Conservation (phyloP, 108 stramenopile species). For the Nitzschia sp. region DNA sequence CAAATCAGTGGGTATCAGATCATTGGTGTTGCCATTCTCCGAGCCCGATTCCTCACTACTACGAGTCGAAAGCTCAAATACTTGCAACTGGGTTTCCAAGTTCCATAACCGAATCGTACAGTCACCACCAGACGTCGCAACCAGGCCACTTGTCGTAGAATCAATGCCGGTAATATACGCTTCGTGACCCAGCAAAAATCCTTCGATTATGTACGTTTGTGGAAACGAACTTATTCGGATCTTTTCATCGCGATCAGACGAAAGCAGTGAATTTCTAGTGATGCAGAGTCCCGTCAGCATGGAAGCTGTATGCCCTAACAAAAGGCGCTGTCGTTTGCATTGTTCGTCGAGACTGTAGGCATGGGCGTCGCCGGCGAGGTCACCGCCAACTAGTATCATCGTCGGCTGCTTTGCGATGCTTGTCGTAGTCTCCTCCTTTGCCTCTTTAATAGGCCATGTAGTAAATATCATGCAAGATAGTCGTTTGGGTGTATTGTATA, state of each 20-base stretch:
- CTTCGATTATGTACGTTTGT: conserved; percentile 57
- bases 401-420: neutral
- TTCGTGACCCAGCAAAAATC: conserved; percentile 77
- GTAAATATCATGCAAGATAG: conserved; percentile 51
- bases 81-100: conserved; percentile 37
- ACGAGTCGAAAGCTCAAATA: conserved; percentile 38
- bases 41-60: neutral
- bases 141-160: conserved; percentile 9
- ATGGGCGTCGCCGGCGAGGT: conserved; percentile 77
- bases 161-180: conserved; percentile 71
- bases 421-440: conserved; percentile 2
- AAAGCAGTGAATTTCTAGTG: conserved; percentile 43
- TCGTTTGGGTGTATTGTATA: conserved; percentile 62
- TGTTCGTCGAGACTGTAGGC: conserved; percentile 56
- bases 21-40: neutral
- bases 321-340: conserved; percentile 25
- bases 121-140: conserved; percentile 71
- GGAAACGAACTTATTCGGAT: conserved; percentile 79
- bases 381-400: conserved; percentile 58
- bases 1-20: conserved; percentile 45
- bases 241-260: conserved; percentile 88
- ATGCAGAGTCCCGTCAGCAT: conserved; percentile 68
- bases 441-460: neutral
- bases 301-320: conserved; percentile 88
- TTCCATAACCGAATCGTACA: conserved; percentile 77